Evolutionary conservation across 257 asterid genomes (phyloP).

Genomic region (Solanum virginianum): DNA sequence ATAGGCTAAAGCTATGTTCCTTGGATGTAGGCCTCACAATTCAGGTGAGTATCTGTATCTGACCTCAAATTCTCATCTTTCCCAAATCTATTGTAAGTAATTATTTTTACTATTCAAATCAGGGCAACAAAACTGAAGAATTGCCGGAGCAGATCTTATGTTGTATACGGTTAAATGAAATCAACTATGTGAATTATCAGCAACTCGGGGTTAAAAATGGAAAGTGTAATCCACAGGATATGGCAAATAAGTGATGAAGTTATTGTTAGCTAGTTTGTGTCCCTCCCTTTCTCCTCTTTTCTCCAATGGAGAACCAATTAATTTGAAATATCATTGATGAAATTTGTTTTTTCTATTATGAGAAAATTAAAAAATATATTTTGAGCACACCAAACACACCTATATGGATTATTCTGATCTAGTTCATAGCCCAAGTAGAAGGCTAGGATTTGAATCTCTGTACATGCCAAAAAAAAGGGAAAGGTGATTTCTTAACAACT

Average conservation of each 20-base stretch:
- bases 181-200: constrained; percentile 65
- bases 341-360: background rate
- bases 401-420: background rate
- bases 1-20: constrained; percentile 61
- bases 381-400: too few relatives aligned
- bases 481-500: background rate
- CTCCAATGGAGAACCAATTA: background rate
- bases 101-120: constrained; percentile 7
- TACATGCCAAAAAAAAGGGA: background rate
- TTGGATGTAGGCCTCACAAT: constrained; percentile 88
- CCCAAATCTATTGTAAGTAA: background rate
- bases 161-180: constrained; percentile 69
- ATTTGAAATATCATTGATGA: background rate
- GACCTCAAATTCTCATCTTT: background rate
- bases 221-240: constrained; percentile 6
- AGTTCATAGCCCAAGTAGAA: background rate
- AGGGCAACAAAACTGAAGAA: constrained; percentile 93
- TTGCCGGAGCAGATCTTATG: constrained; percentile 87
- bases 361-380: background rate
- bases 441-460: background rate
- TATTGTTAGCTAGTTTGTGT: background rate
- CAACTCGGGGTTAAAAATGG: constrained; percentile 37
- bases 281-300: background rate
- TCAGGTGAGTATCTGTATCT: constrained; percentile 48
- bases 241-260: background rate